Conservation (phyloP, 164 flowering plant genomes). For the Dillenia suffruticosa region DNA sequence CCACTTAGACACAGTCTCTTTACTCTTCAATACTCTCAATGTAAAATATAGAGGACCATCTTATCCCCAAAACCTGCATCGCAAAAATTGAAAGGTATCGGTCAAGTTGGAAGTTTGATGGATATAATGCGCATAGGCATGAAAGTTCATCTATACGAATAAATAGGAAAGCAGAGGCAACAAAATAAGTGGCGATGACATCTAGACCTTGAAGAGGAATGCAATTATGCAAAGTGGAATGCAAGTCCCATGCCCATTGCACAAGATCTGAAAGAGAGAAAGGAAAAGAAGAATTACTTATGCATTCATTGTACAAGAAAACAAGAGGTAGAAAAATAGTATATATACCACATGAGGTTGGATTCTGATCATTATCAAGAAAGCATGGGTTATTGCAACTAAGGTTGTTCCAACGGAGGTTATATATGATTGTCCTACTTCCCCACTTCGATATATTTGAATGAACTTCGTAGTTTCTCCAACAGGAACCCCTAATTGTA, state of each 20-base stretch:
- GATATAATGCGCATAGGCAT: no score
- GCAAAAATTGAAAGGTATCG: background rate
- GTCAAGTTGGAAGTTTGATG: no score
- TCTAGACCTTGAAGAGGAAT: constrained; percentile 72
- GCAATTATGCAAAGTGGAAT: constrained; percentile 79
- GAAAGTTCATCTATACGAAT: background rate
- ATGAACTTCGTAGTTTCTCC: constrained; percentile 39
- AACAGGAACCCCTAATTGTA: no score
- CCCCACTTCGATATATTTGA: constrained; percentile 89
- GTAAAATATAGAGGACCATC: constrained; percentile 76
- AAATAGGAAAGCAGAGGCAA: no score
- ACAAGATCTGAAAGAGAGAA: constrained; percentile 52
- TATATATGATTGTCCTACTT: constrained; percentile 92
- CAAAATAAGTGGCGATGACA: background rate
- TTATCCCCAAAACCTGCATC: constrained; percentile 71
- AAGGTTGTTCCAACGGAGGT: constrained; percentile 88
- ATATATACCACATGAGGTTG: constrained; percentile 86
- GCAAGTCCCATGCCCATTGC: constrained; percentile 99
- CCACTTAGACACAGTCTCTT: constrained; percentile 84
- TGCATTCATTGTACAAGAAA: background rate
- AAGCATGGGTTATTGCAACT: constrained; percentile 70
- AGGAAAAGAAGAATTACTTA: background rate
- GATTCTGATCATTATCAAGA: constrained; percentile 70
- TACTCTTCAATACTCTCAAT: constrained; percentile 94
- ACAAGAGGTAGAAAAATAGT: background rate